A percentile compares a stretch with the other conserved stretches of the same genome.
Conservation (phyloP, 805 yeast genomes). For the Saccharomycopsis babjevae region DNA sequence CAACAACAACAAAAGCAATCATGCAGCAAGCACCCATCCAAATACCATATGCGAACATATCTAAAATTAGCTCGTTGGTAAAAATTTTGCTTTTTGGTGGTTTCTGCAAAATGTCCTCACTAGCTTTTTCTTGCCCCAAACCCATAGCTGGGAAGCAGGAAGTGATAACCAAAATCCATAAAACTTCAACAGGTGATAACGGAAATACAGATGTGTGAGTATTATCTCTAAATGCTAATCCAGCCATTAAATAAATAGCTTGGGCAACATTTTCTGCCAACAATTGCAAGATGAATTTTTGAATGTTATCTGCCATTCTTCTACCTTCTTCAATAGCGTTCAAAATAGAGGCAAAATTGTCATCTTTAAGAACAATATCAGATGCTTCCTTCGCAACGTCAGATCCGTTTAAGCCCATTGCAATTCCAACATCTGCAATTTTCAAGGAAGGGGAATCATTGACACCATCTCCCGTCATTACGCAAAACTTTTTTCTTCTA, state of each 20-base stretch:
- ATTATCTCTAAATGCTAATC: slow-evolving; percentile 58
- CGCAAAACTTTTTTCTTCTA: slow-evolving; percentile 52
- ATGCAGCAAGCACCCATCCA: slow-evolving; percentile 65
- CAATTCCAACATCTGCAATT: slow-evolving; percentile 72
- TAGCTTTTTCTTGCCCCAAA: slow-evolving; percentile 57
- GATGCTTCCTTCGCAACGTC: slow-evolving; percentile 82
- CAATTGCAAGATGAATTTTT: slow-evolving; percentile 65
- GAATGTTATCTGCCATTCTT: slow-evolving; percentile 69
- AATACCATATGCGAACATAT: slow-evolving; percentile 64
- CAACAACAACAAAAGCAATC: slow-evolving; percentile 50
- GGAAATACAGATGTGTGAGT: slow-evolving; percentile 70
- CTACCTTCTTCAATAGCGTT: slow-evolving; percentile 76
- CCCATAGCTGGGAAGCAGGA: slow-evolving; percentile 84
- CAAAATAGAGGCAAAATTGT: slow-evolving; percentile 69
- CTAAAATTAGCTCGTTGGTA: slow-evolving; percentile 56
- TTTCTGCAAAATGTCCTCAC: slow-evolving; percentile 50
- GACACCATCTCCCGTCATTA: slow-evolving; percentile 82
- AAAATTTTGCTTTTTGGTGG: slow-evolving; percentile 59
- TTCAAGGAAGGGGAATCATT: slow-evolving; percentile 73
- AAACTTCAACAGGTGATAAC: slow-evolving; percentile 66
- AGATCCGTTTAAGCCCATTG: slow-evolving; percentile 74
- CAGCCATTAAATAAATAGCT: slow-evolving; percentile 58
- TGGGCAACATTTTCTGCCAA: slow-evolving; percentile 67
- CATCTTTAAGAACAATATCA: slow-evolving; percentile 66
- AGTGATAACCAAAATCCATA: slow-evolving; percentile 72